Percentiles rank a stretch among this genome's conserved stretches.
Conservation (phyloP, 2,329 filamentous ascomycete species). For the Sporothrix luriei region DNA sequence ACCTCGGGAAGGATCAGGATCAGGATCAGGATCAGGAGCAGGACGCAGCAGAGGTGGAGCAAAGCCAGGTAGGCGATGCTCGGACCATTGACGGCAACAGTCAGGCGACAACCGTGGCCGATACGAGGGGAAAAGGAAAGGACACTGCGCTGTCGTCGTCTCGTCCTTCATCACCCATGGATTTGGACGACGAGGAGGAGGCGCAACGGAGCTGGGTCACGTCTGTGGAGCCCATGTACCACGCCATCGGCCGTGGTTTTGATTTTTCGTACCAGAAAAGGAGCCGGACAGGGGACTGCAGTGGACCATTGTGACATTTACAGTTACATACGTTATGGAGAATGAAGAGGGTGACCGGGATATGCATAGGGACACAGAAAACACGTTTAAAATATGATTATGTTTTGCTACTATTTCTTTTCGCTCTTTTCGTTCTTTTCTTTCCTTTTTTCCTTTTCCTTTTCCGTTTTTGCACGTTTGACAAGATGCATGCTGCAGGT, state of each 20-base stretch:
- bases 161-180: neutral
- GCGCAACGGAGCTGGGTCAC: neutral
- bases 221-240: slow-evolving; percentile 4
- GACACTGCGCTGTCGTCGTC: neutral
- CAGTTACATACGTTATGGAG: neutral
- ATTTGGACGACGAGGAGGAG: neutral
- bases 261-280: slow-evolving; percentile 19
- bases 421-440: neutral
- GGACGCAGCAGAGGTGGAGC: neutral
- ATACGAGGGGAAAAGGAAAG: neutral
- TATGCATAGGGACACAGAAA: neutral
- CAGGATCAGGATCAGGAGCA: neutral
- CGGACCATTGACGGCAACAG: neutral
- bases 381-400: neutral
- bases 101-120: neutral
- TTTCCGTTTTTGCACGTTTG: neutral
- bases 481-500: neutral
- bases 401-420: neutral
- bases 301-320: slow-evolving; percentile 13
- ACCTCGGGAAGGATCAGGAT: neutral
- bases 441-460: neutral
- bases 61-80: neutral
- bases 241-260: slow-evolving; percentile 9
- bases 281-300: neutral
- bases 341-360: neutral